phyloP scores from a whole-genome alignment of 1,284 basidiomycete species.

The Xerocomus amazonicus region DNA sequence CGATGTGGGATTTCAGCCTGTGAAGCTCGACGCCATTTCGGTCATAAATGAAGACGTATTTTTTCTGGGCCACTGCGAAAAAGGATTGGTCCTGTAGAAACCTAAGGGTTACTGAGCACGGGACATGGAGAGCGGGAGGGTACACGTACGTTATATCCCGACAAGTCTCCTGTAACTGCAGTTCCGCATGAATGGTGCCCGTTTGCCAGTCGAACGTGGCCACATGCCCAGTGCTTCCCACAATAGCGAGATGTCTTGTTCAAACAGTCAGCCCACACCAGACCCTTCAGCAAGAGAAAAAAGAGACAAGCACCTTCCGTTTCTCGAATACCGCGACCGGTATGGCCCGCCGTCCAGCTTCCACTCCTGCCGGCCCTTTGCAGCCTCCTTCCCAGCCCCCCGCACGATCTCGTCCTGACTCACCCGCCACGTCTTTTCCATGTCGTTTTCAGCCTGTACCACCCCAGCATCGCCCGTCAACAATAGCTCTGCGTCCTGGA shows the following conservation, averaged over 20 bases:
- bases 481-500: conserved; percentile 65
- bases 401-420: conserved; percentile 76
- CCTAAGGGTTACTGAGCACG: conserved; percentile 36
- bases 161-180: conserved; percentile 87
- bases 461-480: conserved; percentile 63
- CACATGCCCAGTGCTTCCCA: conserved; percentile 82
- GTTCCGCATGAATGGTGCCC: conserved; percentile 82
- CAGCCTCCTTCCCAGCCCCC: conserved; percentile 70
- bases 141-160: conserved; percentile 79
- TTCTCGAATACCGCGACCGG: conserved; percentile 79
- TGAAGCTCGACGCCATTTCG: conserved; percentile 92
- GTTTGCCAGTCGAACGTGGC: conserved; percentile 95
- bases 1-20: conserved; percentile 79
- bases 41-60: conserved; percentile 97
- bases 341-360: conserved; percentile 88
- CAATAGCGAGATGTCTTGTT: conserved; percentile 78
- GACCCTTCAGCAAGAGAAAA: too few relatives aligned
- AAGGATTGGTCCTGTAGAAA: conserved; percentile 93
- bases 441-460: conserved; percentile 69
- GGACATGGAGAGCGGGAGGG: background rate
- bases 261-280: background rate
- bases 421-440: conserved; percentile 90
- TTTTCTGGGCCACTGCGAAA: conserved; percentile 95
- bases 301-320: conserved; percentile 67
- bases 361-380: conserved; percentile 75